These are phyloP conservation scores for Limnomonas spitsbergensis DNA, from an alignment of 139 green algal species.

Conservation along the genomic window DNA sequence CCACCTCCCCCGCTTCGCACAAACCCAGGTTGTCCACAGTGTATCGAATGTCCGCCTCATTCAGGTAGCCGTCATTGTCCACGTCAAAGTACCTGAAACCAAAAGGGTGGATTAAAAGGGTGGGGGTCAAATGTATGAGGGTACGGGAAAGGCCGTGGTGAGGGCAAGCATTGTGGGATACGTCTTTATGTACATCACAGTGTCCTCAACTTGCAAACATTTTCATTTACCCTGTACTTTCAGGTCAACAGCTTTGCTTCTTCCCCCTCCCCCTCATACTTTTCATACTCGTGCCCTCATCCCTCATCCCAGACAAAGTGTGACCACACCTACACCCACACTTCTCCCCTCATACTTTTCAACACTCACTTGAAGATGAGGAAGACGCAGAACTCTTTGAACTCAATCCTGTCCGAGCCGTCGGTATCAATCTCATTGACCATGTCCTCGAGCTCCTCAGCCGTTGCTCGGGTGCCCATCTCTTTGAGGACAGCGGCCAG, in stretches of 20 bases:
- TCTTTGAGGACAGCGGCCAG: constrained; percentile 8
- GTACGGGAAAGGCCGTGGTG: background rate
- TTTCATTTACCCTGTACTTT: background rate
- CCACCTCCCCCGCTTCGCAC: background rate
- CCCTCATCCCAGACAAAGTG: too few relatives aligned
- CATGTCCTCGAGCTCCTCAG: constrained; percentile 29
- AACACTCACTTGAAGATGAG: constrained; percentile 9
- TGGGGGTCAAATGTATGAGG: background rate
- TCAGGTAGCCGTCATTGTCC: constrained; percentile 5
- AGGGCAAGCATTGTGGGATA: background rate
- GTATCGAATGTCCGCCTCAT: background rate
- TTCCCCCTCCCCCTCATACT: too few relatives aligned
- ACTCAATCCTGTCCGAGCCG: background rate
- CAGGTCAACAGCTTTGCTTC: background rate
- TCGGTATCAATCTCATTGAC: constrained; percentile 9
- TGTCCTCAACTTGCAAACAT: background rate
- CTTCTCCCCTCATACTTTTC: background rate
- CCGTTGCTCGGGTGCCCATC: constrained; percentile 14
- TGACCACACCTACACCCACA: background rate
- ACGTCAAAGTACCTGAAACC: constrained; percentile 1
- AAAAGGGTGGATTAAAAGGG: background rate
- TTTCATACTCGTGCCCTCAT: too few relatives aligned
- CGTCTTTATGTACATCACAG: background rate
- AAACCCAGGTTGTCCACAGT: background rate
- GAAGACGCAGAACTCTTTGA: constrained; percentile 2